Evolutionary conservation across 805 yeast species (phyloP).

Genomic region (Metschnikowia proteae): DNA sequence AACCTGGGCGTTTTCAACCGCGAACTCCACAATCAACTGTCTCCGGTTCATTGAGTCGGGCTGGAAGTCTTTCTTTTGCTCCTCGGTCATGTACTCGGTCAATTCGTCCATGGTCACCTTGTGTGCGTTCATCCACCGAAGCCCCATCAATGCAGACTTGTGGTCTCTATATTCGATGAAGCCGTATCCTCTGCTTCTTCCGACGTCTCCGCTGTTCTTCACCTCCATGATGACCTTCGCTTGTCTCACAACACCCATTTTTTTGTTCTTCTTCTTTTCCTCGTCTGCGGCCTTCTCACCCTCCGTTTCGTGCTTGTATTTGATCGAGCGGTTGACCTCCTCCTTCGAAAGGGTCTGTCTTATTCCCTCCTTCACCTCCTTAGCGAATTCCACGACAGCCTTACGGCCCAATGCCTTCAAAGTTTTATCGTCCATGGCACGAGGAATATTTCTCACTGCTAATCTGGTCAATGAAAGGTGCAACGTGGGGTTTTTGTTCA

Average conservation of each 20-base stretch:
- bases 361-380: conserved; percentile 66
- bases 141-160: conserved; percentile 88
- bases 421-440: conserved; percentile 85
- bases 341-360: conserved; percentile 89
- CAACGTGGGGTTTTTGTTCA: conserved; percentile 83
- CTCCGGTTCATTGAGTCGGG: conserved; percentile 58
- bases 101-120: conserved; percentile 72
- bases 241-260: conserved; percentile 88
- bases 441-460: conserved; percentile 90
- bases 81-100: conserved; percentile 63
- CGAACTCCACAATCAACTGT: conserved; percentile 88
- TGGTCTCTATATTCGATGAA: conserved; percentile 92
- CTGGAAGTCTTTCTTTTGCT: conserved; percentile 55
- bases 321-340: conserved; percentile 76
- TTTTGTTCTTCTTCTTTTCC: conserved; percentile 56
- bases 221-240: conserved; percentile 91
- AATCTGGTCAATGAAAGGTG: conserved; percentile 93
- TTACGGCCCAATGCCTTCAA: conserved; percentile 90
- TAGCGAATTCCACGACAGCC: conserved; percentile 92
- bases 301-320: conserved; percentile 50
- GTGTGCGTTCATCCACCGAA: conserved; percentile 96
- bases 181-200: conserved; percentile 96
- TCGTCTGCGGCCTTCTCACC: conserved; percentile 32
- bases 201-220: conserved; percentile 80
- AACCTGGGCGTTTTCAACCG: conserved; percentile 92